A percentile compares a stretch with the other conserved stretches of the same genome.
Evolutionary conservation across 129 eudicot genomes (phyloP).

Genomic region (Lonicera japonica): DNA sequence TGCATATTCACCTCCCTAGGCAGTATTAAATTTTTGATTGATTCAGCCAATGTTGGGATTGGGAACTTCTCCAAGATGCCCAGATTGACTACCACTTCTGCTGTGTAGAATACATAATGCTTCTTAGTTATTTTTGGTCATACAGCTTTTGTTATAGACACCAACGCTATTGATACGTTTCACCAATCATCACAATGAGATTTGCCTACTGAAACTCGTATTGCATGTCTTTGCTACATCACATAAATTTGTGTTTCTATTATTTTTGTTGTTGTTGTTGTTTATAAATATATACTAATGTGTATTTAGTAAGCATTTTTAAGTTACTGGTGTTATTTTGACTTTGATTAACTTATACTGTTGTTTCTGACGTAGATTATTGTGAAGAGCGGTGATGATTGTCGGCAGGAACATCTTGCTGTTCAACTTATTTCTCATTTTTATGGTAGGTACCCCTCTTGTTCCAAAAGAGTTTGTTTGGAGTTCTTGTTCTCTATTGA

Average conservation of each 20-base stretch:
- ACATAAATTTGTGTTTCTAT: background rate
- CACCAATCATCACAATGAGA: background rate
- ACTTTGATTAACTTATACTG: background rate
- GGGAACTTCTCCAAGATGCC: too few species aligned
- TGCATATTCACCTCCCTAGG: too few species aligned
- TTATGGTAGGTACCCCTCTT: conserved; percentile 57
- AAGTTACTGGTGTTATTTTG: too few species aligned
- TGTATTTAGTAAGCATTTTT: background rate
- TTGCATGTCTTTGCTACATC: background rate
- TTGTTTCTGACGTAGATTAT: conserved; percentile 44
- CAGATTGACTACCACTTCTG: too few species aligned
- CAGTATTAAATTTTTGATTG: too few species aligned
- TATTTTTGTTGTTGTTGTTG: too few species aligned
- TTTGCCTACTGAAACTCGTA: background rate
- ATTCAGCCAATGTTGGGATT: too few species aligned
- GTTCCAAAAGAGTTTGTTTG: background rate
- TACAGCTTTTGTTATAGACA: background rate
- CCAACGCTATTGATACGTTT: background rate
- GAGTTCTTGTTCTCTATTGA: background rate
- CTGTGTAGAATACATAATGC: background rate
- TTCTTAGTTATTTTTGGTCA: background rate
- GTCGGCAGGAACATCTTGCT: conserved; percentile 99
- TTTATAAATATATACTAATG: background rate
- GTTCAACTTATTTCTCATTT: conserved; percentile 97
- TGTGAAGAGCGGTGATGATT: conserved; percentile 99